Evolutionary conservation across 768 basidiomycete genomes (phyloP), one percentile per base, ranked within the genome.

Genomic region (Rhizopogon vesiculosus): DNA sequence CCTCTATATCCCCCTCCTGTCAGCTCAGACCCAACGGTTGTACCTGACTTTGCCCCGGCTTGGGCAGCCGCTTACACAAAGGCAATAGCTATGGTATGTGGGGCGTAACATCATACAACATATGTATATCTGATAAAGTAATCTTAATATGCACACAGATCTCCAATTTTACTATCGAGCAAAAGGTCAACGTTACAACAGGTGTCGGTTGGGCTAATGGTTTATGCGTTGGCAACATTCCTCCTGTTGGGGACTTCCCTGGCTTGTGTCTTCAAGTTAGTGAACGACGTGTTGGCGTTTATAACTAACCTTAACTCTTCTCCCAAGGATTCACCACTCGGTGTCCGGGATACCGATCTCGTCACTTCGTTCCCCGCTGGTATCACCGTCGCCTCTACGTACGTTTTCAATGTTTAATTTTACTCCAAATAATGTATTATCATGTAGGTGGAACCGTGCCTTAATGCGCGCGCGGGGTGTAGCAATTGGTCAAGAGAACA

Each of bases 341-440:
- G 93, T 3, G 83, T 95, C 18, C 87, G 93, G 45, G 74, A 78
- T 60, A 81, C 83, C 0, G 87, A 94, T 66, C 83, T 79, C 35
- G 83, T 84, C 6, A 87, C 87, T 3, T 82, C 82, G 0, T 95
- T 93, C 73, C 93, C 95, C 0, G 79, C 93, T n/a, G 89, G 84
- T 0, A 76, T 97, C 61, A 93, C 89, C 53, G 76, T 84, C 0
- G 95, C 91, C 5, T 77, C 91, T 6, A 91, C 94, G 78, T 93
- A 68, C 62, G 83, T 72, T n/a, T 33, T 48, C 3, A 2, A 33
- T 48, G 31, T 19, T 3, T 8, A 19, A 45, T 31, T 16, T 46
- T 9, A 31, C 18, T 5, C 40, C 45, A 10, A 28, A 6, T 42
- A 19, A 48, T 48, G 7, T 15, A 33, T 40, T 38, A 18, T 48